phyloP scores from a whole-genome alignment of 176 grass and related monocot genomes.

The Metroxylon sagu region DNA sequence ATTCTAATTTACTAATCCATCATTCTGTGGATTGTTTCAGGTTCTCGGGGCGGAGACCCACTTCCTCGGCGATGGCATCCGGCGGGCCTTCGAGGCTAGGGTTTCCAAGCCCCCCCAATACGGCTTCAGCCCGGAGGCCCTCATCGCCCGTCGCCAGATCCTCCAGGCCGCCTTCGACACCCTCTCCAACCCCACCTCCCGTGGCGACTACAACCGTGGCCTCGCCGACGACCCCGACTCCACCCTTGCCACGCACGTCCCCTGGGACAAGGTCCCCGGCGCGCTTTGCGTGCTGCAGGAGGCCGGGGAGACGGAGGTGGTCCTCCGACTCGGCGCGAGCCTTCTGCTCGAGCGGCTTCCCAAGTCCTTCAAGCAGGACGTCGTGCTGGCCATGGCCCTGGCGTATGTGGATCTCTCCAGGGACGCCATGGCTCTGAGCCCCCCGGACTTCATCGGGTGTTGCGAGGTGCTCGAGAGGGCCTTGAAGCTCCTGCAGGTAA shows the following conservation, averaged over 20 bases:
- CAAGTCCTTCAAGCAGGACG: slow-evolving; percentile 87
- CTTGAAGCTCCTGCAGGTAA: slow-evolving; percentile 85
- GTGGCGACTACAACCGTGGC: slow-evolving; percentile 50
- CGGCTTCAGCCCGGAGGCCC: slow-evolving; percentile 65
- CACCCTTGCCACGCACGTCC: slow-evolving; percentile 38
- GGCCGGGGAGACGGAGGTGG: slow-evolving; percentile 52
- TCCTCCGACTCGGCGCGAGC: slow-evolving; percentile 41
- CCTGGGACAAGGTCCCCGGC: slow-evolving; percentile 82
- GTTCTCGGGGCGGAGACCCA: slow-evolving; percentile 71
- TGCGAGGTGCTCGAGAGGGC: slow-evolving; percentile 91
- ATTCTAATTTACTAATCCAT: slow-evolving; percentile 13
- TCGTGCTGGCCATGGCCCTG: slow-evolving; percentile 77
- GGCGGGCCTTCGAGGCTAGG: slow-evolving; percentile 59
- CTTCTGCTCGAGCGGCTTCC: slow-evolving; percentile 52
- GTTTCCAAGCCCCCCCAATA: slow-evolving; percentile 56
- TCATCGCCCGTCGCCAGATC: slow-evolving; percentile 60
- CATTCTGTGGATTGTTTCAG: slow-evolving; percentile 20
- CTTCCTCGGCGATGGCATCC: slow-evolving; percentile 70
- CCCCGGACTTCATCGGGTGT: slow-evolving; percentile 69
- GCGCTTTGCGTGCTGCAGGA: slow-evolving; percentile 80
- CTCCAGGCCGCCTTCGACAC: slow-evolving; percentile 57
- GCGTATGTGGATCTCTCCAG: slow-evolving; percentile 87
- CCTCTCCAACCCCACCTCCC: slow-evolving; percentile 49
- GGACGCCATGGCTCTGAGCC: slow-evolving; percentile 59
- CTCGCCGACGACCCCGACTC: slow-evolving; percentile 42